Evolutionary conservation across 2,329 filamentous ascomycete species (phyloP), one percentile per base, ranked within the genome.

Genomic region (Chalaropsis ovoidea): DNA sequence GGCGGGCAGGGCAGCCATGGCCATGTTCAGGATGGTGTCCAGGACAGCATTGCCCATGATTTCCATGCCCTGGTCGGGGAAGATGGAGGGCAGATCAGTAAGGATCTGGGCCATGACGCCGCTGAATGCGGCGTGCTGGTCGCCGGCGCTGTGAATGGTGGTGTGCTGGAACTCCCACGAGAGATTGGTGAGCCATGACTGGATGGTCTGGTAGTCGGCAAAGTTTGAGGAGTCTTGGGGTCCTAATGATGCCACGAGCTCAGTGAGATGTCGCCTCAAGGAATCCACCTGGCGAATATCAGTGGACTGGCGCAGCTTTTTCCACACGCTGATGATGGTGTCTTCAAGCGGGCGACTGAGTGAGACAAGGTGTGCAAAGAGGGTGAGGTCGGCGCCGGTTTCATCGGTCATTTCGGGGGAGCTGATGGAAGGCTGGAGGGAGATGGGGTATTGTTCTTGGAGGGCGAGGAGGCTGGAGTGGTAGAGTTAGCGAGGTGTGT

Each of bases 41-140:
- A 89, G 87, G 74, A 95, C 74, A 31, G 87, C 87, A 47, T 89
- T 82, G 19, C 86, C 87, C 69, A 92, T 80, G 2, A 92, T 78
- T 69, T 93, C 89, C 77, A 90, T 86, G 54, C 85, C 85, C 69
- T 86, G 81, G 43, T 84, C 83, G 0, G 87, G 86, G 71, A 94
- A 87, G 64, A 87, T 83, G 17, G 85, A 83, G 3, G 87, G 86
- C 75, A 92, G 84, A 15, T 81, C 80, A 24, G 81, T 76, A 31
- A 89, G 71, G 7, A 90, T 71, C 49, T 67, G 63, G 3, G 66
- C 63, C 63, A 65, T 65, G 3, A 67, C 66, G 31, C 63, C 66
- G n/a, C 47, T 65, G 6, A 67, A 67, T 7, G 66, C 47, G 1
- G 63, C 66, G 1, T 67, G 62, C 24, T 67, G 65, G 27, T 63